phyloP scores from a whole-genome alignment of 1,139 yeast species.

The Saccharomyces hybrid region DNA sequence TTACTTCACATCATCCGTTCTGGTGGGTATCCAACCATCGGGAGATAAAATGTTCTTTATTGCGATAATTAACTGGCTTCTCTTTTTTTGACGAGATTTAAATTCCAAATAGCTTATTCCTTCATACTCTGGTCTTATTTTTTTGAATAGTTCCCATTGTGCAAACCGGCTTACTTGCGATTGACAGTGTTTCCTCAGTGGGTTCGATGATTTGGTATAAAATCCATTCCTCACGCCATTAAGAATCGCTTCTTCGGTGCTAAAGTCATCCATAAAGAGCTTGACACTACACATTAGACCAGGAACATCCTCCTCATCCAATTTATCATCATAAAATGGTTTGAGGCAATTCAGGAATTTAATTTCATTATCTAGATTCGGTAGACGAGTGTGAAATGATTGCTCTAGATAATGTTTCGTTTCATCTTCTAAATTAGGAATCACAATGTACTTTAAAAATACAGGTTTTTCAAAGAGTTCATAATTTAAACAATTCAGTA shows the following conservation, averaged over 20 bases:
- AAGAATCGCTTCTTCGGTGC: constrained; percentile 37
- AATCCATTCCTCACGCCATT: constrained; percentile 52
- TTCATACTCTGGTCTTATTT: constrained; percentile 6
- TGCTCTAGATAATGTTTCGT: constrained; percentile 39
- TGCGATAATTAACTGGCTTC: constrained; percentile 13
- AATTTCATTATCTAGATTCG: constrained; percentile 4
- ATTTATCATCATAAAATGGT: constrained; percentile 15
- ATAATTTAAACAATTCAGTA: constrained; percentile 46
- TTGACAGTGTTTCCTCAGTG: constrained; percentile 42
- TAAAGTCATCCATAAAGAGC: constrained; percentile 7
- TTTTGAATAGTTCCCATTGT: constrained; percentile 19
- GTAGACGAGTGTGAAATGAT: constrained; percentile 41
- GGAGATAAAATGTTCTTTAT: constrained; percentile 16
- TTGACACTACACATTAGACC: constrained; percentile 17
- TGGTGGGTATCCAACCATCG: constrained; percentile 29
- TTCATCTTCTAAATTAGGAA: constrained; percentile 37
- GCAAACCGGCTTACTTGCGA: constrained; percentile 14
- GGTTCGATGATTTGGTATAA: constrained; percentile 36
- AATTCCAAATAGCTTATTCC: constrained; percentile 19
- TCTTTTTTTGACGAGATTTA: constrained; percentile 17
- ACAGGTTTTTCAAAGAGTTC: constrained; percentile 37
- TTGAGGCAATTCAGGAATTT: constrained; percentile 10
- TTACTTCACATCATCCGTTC: constrained; percentile 15
- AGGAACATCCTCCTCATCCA: constrained; percentile 28
- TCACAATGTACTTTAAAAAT: constrained; percentile 47